Conservation (phyloP, 73 alveolate genomes). For the Blepharisma japonicum region DNA sequence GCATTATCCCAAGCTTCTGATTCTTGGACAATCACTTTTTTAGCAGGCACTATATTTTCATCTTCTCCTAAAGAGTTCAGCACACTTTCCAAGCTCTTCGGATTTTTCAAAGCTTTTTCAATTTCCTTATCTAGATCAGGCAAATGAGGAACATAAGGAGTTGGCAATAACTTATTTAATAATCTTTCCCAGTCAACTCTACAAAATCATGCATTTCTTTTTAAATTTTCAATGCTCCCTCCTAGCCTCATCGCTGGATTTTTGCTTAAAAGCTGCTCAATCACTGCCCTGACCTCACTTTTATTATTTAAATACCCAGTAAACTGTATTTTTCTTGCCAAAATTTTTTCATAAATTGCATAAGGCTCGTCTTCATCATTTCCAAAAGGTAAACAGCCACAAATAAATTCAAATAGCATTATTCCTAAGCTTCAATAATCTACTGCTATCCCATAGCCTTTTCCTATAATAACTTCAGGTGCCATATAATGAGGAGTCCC, state of each 20-base stretch:
- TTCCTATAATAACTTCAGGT: slow-evolving; percentile 70
- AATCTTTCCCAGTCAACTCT: slow-evolving; percentile 45
- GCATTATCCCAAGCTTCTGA: no score
- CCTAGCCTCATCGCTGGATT: slow-evolving; percentile 50
- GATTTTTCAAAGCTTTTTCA: neutral
- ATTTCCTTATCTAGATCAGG: neutral
- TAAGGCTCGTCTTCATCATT: slow-evolving; percentile 80
- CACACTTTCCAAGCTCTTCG: no score
- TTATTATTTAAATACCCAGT: slow-evolving; percentile 60
- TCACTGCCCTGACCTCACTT: slow-evolving; percentile 33
- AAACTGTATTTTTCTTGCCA: slow-evolving; percentile 46
- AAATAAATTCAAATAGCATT: slow-evolving; percentile 68
- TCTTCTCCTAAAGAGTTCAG: no score
- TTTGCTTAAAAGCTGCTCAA: slow-evolving; percentile 40
- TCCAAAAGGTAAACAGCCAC: slow-evolving; percentile 78
- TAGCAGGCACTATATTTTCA: no score
- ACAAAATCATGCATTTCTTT: slow-evolving; percentile 48
- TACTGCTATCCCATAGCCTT: slow-evolving; percentile 66
- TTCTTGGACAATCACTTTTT: no score
- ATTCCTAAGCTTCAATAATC: slow-evolving; percentile 76
- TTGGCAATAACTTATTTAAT: neutral
- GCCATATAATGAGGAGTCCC: slow-evolving; percentile 83
- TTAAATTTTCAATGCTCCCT: slow-evolving; percentile 45
- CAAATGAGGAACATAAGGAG: slow-evolving; percentile 8
- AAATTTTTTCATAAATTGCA: slow-evolving; percentile 69